Evolutionary conservation across 129 eudicot genomes (phyloP), one percentile per base, ranked within the genome.

Genomic region (Arctium minus): DNA sequence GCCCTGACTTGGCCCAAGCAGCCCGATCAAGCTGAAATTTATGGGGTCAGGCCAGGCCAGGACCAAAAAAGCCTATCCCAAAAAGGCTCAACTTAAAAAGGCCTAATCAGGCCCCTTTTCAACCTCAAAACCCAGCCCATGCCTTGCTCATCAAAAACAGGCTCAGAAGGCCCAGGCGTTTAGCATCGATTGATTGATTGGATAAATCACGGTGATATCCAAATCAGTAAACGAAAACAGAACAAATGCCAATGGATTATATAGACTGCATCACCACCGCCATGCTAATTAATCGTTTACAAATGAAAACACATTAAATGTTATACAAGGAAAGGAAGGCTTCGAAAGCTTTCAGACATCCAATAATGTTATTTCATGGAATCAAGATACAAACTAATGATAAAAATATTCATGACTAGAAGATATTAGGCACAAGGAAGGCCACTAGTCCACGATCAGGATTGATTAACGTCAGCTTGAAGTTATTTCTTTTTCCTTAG

Each of bases 401-500:
- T 44, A 44, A 44, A 44, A 44, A 11, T 44, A 44, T 44, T 44
- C 13, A 44, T 7, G 12, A 44, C 50, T 44, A 44, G 13, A 8
- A 44, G 50, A 44, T 8, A 44, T 44, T 11, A 8, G 50, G 50
- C 48, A 1, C 50, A 44, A 2, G 50, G 50, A 44, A 44, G 50
- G 50, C 50, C 50, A 9, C 12, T 44, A 2, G 8, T 56, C 22
- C 27, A 56, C 27, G 13, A 60, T 60, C 8, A 60, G 9, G 68
- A 6, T 56, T 4, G 8, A n/a, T 50, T 56, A 3, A n/a, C 12
- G 29, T 91, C 83, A 95, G 81, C 91, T 91, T 73, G 83, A 79
- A 62, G 77, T 82, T 35, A 96, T 93, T 85, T 96, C 99, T 81
- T 96, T 96, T 79, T 96, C 99, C 92, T 96, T 96, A 6, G 98